Percentiles rank a stretch among this genome's conserved stretches.
These are phyloP conservation scores for Trichoderma semiorbis DNA, from an alignment of 2,329 filamentous ascomycete genomes.

Conservation along the genomic window DNA sequence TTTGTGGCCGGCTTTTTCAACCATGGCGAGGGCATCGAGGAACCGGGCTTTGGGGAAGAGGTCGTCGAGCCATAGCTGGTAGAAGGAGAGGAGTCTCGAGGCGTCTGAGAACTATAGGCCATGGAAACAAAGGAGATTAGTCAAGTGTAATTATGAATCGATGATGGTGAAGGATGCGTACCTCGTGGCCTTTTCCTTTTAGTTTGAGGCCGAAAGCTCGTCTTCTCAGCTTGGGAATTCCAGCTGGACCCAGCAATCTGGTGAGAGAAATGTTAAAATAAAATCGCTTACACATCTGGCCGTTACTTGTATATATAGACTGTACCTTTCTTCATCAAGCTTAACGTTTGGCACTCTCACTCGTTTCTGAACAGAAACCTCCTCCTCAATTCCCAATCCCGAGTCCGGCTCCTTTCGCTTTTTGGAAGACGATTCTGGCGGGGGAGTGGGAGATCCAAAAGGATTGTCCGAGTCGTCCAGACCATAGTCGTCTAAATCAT, in stretches of 20 bases:
- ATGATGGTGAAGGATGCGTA: constrained; percentile 31
- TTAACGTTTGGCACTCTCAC: constrained; percentile 71
- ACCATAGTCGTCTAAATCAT: constrained; percentile 75
- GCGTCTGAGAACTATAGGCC: constrained; percentile 72
- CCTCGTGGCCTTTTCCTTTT: constrained; percentile 93
- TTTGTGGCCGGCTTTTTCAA: constrained; percentile 90
- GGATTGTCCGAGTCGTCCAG: constrained; percentile 53
- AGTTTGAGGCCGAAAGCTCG: constrained; percentile 71
- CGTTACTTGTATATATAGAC: neutral
- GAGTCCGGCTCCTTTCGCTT: constrained; percentile 50
- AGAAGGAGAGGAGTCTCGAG: constrained; percentile 77
- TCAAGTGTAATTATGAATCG: neutral
- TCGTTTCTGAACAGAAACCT: constrained; percentile 77
- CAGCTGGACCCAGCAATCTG: constrained; percentile 76
- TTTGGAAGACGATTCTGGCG: constrained; percentile 37
- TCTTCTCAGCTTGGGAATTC: constrained; percentile 76
- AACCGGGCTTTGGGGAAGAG: constrained; percentile 94
- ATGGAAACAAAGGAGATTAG: neutral
- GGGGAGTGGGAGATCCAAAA: constrained; percentile 47
- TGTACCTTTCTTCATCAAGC: constrained; percentile 74
- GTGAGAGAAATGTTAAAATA: neutral
- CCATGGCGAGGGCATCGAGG: constrained; percentile 80
- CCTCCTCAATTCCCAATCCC: constrained; percentile 76
- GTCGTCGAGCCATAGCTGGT: constrained; percentile 96
- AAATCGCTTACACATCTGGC: neutral